Conservation (phyloP, 2,329 filamentous ascomycete species). For the Apiospora phragmitis region DNA sequence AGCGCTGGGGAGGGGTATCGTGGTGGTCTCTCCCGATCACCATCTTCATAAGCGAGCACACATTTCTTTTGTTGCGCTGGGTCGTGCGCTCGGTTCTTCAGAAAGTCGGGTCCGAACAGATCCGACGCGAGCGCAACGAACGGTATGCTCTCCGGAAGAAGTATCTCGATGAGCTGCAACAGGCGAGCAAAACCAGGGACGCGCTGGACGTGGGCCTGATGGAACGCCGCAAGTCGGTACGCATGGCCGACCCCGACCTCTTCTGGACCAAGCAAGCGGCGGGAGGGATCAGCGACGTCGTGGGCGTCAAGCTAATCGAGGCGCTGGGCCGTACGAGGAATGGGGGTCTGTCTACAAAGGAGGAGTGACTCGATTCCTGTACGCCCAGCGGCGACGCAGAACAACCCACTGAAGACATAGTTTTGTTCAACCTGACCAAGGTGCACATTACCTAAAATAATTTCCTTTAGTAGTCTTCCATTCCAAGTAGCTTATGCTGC, state of each 20-base stretch:
- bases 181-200: constrained; percentile 34
- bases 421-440: neutral
- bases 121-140: constrained; percentile 40
- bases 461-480: neutral
- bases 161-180: constrained; percentile 42
- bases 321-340: constrained; percentile 19
- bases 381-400: neutral
- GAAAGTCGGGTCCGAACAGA: constrained; percentile 40
- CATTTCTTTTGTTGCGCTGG: constrained; percentile 62
- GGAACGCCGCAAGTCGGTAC: constrained; percentile 34
- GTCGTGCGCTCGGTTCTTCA: constrained; percentile 37
- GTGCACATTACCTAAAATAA: neutral
- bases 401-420: neutral
- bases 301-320: constrained; percentile 36
- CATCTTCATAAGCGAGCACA: constrained; percentile 73
- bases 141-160: constrained; percentile 38
- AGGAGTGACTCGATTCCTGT: neutral
- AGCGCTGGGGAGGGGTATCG: constrained; percentile 46
- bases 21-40: constrained; percentile 68
- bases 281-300: constrained; percentile 36
- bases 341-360: neutral
- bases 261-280: constrained; percentile 46
- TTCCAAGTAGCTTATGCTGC: neutral
- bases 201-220: constrained; percentile 36
- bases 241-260: constrained; percentile 29